Conservation (phyloP, 345 rosid species). For the Citrus reticulata region DNA sequence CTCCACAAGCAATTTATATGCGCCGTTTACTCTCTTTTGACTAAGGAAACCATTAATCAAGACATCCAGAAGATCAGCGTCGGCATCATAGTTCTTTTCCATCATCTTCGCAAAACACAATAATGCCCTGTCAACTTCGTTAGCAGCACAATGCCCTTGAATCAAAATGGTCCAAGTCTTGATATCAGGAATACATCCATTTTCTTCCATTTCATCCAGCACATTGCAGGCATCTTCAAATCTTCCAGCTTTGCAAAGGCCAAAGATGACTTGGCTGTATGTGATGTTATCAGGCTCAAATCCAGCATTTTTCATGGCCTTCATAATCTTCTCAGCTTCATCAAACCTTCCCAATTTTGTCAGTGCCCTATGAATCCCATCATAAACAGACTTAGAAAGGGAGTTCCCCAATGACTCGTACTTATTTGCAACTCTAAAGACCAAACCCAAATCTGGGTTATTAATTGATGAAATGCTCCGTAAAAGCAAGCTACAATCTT, state of each 20-base stretch:
- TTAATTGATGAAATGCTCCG: conserved; percentile 47
- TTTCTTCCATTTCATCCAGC: conserved; percentile 62
- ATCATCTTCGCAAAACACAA: conserved; percentile 55
- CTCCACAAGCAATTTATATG: conserved; percentile 51
- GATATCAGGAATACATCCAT: conserved; percentile 62
- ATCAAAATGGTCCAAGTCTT: conserved; percentile 93
- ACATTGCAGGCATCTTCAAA: conserved; percentile 65
- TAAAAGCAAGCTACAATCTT: conserved; percentile 62
- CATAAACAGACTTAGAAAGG: conserved; percentile 71
- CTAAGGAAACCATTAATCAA: conserved; percentile 58
- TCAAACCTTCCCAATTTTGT: conserved; percentile 59
- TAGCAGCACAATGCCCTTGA: conserved; percentile 70
- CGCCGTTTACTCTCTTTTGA: conserved; percentile 62
- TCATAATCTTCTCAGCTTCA: conserved; percentile 57
- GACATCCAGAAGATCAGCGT: conserved; percentile 65
- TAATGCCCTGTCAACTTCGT: conserved; percentile 58
- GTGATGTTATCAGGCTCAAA: conserved; percentile 78
- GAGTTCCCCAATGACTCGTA: conserved; percentile 47
- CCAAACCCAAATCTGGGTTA: conserved; percentile 55
- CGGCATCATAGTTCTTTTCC: conserved; percentile 46
- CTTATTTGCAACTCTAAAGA: conserved; percentile 54
- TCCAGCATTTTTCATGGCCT: conserved; percentile 66
- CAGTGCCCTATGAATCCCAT: conserved; percentile 74
- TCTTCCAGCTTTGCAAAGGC: conserved; percentile 77
- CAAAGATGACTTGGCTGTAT: conserved; percentile 78